Conservation (phyloP, 345 rosid genomes). For the Eucalyptus curtisii region DNA sequence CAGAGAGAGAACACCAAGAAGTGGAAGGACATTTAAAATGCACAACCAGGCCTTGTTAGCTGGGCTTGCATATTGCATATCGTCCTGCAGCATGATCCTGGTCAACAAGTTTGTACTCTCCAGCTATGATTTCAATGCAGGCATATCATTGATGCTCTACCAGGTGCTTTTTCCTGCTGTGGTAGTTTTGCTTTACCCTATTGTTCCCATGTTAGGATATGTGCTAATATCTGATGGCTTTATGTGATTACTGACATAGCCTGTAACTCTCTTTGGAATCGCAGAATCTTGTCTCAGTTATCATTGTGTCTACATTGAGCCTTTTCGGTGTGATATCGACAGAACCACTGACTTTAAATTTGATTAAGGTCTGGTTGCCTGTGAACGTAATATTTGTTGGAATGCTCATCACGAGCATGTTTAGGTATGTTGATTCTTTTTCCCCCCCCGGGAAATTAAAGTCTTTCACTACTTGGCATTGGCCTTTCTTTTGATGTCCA, state of each 20-base stretch:
- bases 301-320: slow-evolving; percentile 63
- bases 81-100: slow-evolving; percentile 97
- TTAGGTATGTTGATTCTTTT: slow-evolving; percentile 48
- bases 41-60: slow-evolving; percentile 76
- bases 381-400: slow-evolving; percentile 94
- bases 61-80: slow-evolving; percentile 86
- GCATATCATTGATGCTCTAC: slow-evolving; percentile 88
- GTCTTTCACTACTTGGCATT: background rate
- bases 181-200: background rate
- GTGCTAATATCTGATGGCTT: background rate
- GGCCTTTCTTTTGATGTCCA: background rate
- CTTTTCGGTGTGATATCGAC: slow-evolving; percentile 60
- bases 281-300: slow-evolving; percentile 91
- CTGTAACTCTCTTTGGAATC: slow-evolving; percentile 4
- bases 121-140: slow-evolving; percentile 88
- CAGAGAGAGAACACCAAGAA: slow-evolving; percentile 33
- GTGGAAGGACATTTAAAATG: slow-evolving; percentile 26
- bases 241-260: background rate
- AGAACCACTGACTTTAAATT: slow-evolving; percentile 74
- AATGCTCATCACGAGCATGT: slow-evolving; percentile 98
- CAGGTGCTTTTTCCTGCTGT: slow-evolving; percentile 43
- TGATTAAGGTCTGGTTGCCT: slow-evolving; percentile 93
- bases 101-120: slow-evolving; percentile 94
- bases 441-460: background rate
- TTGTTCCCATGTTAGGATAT: background rate